Evolutionary conservation across 2,329 filamentous ascomycete species (phyloP), one percentile per base, ranked within the genome.

Genomic region (Oidium heveae): DNA sequence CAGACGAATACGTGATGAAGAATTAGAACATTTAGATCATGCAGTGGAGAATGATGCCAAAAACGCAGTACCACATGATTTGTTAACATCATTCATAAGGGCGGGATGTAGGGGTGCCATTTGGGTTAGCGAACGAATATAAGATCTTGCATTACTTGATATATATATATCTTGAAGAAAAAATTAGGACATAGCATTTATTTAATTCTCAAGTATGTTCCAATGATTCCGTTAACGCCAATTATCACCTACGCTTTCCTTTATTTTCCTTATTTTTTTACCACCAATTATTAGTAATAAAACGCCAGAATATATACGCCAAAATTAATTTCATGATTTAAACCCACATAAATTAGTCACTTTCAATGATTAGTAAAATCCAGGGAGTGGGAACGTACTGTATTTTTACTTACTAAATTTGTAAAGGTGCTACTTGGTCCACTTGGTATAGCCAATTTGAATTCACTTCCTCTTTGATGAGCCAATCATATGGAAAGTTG

Each of bases 401-500:
- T 44, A 13, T 53, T 20, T 36, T 44, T n/a, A 75, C 83, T 80
- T 74, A 86, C 84, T 98, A 98, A 63, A 98, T 96, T 70, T 95
- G 87, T 68, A 98, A 73, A 55, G 91, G 91, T 62, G 91, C 93
- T 65, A 98, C 82, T 67, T 93, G 83, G 67, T 98, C 91, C 55
- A 96, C 86, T 64, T 89, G 86, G 69, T 94, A 96, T 58, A 95
- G 76, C 91, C 91, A 98, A 65, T 95, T 94, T 55, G 87, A 86
- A 60, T 86, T 88, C 63, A 81, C 79, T 71, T 96, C 91, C 69
- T 96, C 91, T 55, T 82, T 84, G 61, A 84, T 77, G 54, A 94
- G 76, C 87, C 93, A 98, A 63, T 98, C 86, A 67, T 96, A 94
- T 6, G 91, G 91, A 72, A 93, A 98, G 59, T 86, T 71, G 28